Conservation (phyloP, 2,329 filamentous ascomycete species). For the Zasmidium angulare region DNA sequence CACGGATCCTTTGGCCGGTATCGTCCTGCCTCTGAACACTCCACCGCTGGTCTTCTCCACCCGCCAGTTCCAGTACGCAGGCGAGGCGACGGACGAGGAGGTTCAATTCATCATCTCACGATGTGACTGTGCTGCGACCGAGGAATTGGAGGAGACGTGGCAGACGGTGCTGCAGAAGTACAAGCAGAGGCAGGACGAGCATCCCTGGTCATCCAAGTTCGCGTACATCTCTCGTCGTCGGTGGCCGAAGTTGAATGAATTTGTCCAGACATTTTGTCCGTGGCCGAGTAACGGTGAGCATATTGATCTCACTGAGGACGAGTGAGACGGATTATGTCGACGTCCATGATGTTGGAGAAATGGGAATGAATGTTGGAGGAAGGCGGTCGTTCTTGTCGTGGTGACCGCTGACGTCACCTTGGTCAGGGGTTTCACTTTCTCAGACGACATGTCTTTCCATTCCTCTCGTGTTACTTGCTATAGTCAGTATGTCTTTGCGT, state of each 20-base stretch:
- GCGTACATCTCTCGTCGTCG: not conserved
- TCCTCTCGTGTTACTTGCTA: no score
- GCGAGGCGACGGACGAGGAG: constrained; percentile 1
- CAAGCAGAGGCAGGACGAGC: not conserved
- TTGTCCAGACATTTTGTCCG: not conserved
- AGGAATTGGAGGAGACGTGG: constrained; percentile 3
- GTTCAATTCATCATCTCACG: constrained; percentile 9
- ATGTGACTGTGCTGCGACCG: not conserved
- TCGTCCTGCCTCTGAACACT: not conserved
- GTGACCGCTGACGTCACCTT: no score
- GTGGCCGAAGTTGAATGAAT: not conserved
- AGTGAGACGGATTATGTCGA: not conserved
- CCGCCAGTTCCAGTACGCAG: not conserved
- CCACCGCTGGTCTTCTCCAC: not conserved
- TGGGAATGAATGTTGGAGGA: no score
- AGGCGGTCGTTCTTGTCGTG: no score
- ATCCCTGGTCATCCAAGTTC: not conserved
- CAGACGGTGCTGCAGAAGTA: not conserved
- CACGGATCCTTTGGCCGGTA: not conserved
- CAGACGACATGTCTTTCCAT: no score
- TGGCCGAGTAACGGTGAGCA: not conserved
- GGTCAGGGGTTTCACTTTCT: no score
- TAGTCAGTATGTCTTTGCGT: no score
- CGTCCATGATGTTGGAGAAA: not conserved
- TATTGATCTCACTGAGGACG: not conserved